These are phyloP conservation scores for Mimosa bimucronata DNA, from an alignment of 306 rosid genomes.

Conservation along the genomic window DNA sequence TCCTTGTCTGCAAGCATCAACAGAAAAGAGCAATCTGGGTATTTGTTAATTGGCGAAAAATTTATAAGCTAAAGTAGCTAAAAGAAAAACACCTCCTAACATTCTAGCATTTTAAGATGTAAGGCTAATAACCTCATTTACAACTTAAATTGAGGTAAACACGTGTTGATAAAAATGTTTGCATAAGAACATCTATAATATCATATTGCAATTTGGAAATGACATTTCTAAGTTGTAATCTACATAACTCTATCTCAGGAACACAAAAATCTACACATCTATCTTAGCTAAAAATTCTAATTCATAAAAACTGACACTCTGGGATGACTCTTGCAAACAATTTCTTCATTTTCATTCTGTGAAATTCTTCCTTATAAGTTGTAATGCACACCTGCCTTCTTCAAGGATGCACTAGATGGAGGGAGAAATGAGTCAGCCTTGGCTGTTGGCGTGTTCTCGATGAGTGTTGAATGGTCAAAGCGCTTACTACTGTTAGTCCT, in stretches of 20 bases:
- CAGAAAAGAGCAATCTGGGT: slow-evolving; percentile 18
- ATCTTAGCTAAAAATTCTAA: not conserved
- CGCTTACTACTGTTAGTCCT: slow-evolving; percentile 29
- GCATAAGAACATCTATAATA: not conserved
- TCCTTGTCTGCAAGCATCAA: slow-evolving; percentile 40
- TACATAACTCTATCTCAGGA: not conserved
- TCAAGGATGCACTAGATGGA: slow-evolving; percentile 43
- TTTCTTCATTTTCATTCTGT: not conserved
- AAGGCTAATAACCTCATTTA: not conserved
- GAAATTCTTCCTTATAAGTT: not conserved
- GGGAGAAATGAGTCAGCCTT: slow-evolving; percentile 39
- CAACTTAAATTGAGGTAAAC: slow-evolving; percentile 17
- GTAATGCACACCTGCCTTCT: slow-evolving; percentile 51
- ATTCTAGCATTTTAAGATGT: slow-evolving; percentile 11
- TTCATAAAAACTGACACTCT: not conserved
- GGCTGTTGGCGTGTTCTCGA: slow-evolving; percentile 41
- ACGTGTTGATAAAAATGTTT: not conserved
- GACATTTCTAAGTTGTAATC: not conserved
- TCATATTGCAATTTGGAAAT: not conserved
- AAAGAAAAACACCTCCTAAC: not conserved
- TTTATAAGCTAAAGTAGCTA: slow-evolving; percentile 1
- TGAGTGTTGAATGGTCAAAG: slow-evolving; percentile 38
- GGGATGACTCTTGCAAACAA: not conserved
- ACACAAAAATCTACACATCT: not conserved
- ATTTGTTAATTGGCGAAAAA: slow-evolving; percentile 23